phyloP scores from a whole-genome alignment of 2,329 filamentous ascomycete species.

The Moelleriella libera region DNA sequence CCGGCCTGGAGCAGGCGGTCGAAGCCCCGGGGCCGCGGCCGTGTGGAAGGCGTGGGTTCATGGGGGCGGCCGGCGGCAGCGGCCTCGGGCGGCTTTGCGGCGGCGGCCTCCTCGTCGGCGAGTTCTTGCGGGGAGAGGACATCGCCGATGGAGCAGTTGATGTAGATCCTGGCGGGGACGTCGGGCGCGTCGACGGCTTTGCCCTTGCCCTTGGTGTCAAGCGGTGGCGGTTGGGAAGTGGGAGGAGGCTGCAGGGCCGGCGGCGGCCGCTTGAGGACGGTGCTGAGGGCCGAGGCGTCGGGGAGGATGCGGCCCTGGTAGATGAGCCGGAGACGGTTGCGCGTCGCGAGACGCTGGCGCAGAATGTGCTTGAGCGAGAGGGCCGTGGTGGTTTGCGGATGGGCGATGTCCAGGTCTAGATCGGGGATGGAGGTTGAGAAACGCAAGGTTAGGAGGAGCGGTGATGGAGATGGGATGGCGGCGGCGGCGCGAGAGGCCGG shows the following conservation, averaged over 20 bases:
- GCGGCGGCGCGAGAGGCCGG: constrained; percentile 1
- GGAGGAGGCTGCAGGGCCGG: constrained; percentile 30
- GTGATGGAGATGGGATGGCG: constrained; percentile 11
- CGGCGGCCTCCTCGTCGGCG: constrained; percentile 43
- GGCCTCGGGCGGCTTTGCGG: constrained; percentile 20
- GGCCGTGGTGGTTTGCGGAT: constrained; percentile 55
- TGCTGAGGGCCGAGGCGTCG: constrained; percentile 54
- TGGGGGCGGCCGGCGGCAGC: constrained; percentile 27
- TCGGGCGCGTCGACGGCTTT: constrained; percentile 36
- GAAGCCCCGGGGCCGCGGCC: constrained; percentile 52
- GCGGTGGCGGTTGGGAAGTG: constrained; percentile 1
- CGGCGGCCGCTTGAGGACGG: constrained; percentile 52
- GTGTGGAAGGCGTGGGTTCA: constrained; percentile 1
- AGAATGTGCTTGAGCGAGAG: constrained; percentile 72
- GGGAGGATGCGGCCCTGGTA: constrained; percentile 76
- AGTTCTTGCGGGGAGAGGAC: constrained; percentile 56
- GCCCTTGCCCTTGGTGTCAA: constrained; percentile 28
- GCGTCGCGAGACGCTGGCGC: constrained; percentile 54
- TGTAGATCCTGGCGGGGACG: constrained; percentile 50
- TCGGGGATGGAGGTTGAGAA: constrained; percentile 81
- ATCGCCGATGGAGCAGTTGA: constrained; percentile 86
- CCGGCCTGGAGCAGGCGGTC: constrained; percentile 71
- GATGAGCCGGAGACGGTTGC: constrained; percentile 72
- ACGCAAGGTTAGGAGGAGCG: constrained; percentile 70
- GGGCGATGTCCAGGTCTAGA: constrained; percentile 60